These are phyloP conservation scores for Kodamaea kakaduensis DNA, from an alignment of 805 yeast genomes.

Conservation along the genomic window DNA sequence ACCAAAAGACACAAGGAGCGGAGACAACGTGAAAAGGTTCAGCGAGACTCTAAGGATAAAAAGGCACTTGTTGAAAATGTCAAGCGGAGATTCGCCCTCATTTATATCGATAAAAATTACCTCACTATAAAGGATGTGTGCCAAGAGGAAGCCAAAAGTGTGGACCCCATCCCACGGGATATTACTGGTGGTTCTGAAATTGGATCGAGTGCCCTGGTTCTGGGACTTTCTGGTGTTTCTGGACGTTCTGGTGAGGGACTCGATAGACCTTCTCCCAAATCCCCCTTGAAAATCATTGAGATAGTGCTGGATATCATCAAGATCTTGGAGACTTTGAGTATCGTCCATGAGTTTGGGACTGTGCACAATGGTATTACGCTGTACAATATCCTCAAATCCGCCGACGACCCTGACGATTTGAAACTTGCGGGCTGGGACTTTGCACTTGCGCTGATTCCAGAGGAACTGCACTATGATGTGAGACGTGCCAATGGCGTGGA, in stretches of 20 bases:
- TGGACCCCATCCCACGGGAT: no score
- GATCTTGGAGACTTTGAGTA: constrained; percentile 20
- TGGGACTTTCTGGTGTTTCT: not conserved
- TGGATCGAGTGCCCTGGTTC: not conserved
- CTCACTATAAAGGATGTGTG: constrained; percentile 6
- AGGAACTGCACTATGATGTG: constrained; percentile 40
- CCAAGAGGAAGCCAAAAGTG: not conserved
- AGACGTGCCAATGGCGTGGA: constrained; percentile 37
- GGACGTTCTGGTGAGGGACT: constrained; percentile 10
- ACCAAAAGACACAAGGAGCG: no score
- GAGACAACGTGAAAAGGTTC: no score
- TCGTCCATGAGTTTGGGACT: constrained; percentile 40
- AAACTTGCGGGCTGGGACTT: constrained; percentile 48
- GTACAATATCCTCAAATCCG: constrained; percentile 34
- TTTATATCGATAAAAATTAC: constrained; percentile 11
- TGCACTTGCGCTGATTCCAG: constrained; percentile 37
- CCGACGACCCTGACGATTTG: constrained; percentile 24
- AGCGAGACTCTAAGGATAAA: no score
- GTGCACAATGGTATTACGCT: constrained; percentile 47
- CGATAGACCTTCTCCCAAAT: constrained; percentile 13
- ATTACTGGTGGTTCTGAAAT: not conserved
- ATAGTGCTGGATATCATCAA: constrained; percentile 22
- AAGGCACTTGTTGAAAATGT: no score
- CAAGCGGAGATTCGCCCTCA: constrained; percentile 9
- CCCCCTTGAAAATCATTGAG: constrained; percentile 16